Base-by-base conservation (phyloP, 768 basidiomycete species). In the Collybiopsis luxurians region DNA sequence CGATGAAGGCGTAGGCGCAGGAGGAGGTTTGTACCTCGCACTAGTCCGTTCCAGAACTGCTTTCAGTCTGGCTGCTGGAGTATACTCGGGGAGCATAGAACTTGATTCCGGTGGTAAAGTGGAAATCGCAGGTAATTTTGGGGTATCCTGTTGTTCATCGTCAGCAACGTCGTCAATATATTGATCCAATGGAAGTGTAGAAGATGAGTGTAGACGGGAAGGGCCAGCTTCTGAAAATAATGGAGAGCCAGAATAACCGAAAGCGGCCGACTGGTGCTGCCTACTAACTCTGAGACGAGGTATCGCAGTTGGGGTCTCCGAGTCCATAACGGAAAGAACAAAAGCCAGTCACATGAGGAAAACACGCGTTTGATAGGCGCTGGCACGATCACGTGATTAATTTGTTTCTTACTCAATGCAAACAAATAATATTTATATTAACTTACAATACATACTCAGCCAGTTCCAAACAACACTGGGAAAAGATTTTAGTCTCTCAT, bases 31-130 rank as follows among this genome's bases (percentile, higher is more conserved):
- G 19, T 61, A 64, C 50, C 66, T 69, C 24, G 67, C 62, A n/a
- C 72, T 66, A 24, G 82, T 72, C 56, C 78, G 81, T 30, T 77
- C 71, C 9, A 89, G 72, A 4, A 89, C 70, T 23, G 85, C 84
- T 46, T 87, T 85, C 19, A 90, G 78, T 47, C 84, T 82, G 21
- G 76, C 79, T 19, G 86, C 84, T 6, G 85, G 81, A 2, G 78
- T 84, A 51, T 78, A 78, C 3, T 62, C 65, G 21, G 64, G 49
- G 27, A 65, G 64, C 61, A 43, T 4, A 61, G 58, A 27, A 59
- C 46, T 0, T 63, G 57, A 58, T 44, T 36, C 63, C 43, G 19
- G 57, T 42, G 36, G 67, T 58, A 52, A 70, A 61, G 53, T 67
- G 59, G 53, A 38, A 13, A 51, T 36, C 40, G 55, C 12, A 47